A percentile compares a stretch with the other conserved stretches of the same genome.
Evolutionary conservation across 352 stramenopile species (phyloP).

Genomic region (Phytophthora boehmeriae): DNA sequence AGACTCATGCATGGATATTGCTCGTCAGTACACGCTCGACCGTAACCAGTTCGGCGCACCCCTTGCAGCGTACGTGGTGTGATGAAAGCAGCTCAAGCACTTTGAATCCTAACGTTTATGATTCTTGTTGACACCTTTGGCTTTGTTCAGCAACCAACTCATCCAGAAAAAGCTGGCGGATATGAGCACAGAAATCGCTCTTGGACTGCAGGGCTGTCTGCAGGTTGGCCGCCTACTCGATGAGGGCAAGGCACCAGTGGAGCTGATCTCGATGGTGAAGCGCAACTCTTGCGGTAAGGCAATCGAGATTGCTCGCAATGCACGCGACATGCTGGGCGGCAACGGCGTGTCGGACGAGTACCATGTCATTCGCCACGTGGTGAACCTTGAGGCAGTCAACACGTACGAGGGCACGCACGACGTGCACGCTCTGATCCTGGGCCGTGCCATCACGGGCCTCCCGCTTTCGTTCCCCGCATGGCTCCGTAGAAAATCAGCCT

Average conservation of each 20-base stretch:
- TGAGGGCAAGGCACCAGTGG: constrained; percentile 27
- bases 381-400: constrained; percentile 99
- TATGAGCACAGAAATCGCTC: constrained; percentile 96
- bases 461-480: constrained; percentile 92
- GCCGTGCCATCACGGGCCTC: constrained; percentile 95
- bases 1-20: constrained; percentile 94
- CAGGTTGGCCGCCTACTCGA: constrained; percentile 38
- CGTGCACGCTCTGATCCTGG: constrained; percentile 98
- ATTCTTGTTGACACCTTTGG: background rate
- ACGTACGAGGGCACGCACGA: constrained; percentile 99
- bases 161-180: constrained; percentile 99
- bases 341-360: constrained; percentile 99
- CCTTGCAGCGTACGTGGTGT: constrained; percentile 88
- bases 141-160: constrained; percentile 91
- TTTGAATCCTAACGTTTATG: constrained; percentile 8
- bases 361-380: constrained; percentile 97
- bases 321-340: constrained; percentile 97
- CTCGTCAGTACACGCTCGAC: constrained; percentile 95
- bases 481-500: constrained; percentile 89
- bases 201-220: constrained; percentile 91
- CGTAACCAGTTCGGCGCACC: constrained; percentile 96
- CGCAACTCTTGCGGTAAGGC: constrained; percentile 57
- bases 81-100: background rate
- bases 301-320: constrained; percentile 89
- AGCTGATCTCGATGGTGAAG: constrained; percentile 51